Evolutionary conservation across 108 stramenopile species (phyloP).

Genomic region (Aurantiochytrium sp.): DNA sequence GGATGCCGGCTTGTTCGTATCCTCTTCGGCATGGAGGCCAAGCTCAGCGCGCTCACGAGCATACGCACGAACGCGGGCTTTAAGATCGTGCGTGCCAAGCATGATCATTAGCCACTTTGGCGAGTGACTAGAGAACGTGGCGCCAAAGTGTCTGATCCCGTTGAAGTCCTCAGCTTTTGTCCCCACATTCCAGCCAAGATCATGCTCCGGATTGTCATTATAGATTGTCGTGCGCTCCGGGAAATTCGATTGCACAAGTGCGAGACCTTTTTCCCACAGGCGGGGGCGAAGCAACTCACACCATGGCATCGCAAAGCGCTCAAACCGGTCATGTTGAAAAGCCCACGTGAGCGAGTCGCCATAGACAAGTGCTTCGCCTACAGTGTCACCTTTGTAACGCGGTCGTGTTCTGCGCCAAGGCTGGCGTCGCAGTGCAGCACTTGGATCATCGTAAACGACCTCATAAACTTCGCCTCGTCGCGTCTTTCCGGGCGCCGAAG

Average conservation of each 20-base stretch:
- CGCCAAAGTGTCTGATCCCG: not conserved
- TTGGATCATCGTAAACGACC: not conserved
- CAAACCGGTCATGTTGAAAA: not conserved
- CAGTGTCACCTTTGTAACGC: not conserved
- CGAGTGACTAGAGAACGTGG: slow-evolving; percentile 1
- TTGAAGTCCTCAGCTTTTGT: slow-evolving; percentile 1
- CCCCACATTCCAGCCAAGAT: not conserved
- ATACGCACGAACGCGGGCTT: not conserved
- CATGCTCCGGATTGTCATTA: not conserved
- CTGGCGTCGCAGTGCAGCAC: not conserved
- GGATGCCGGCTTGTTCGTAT: not conserved
- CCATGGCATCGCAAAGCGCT: not conserved
- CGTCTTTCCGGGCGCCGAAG: not conserved
- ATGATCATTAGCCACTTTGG: slow-evolving; percentile 2
- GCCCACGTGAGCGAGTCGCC: not conserved
- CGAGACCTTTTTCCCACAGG: not conserved
- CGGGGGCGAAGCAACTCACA: not conserved
- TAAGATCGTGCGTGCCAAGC: slow-evolving; percentile 2
- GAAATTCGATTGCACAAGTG: not conserved
- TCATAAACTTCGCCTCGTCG: not conserved
- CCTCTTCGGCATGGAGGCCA: not conserved
- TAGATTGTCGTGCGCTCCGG: not conserved
- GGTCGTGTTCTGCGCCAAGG: not conserved
- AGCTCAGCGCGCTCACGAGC: not conserved
- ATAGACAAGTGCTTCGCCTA: not conserved